Evolutionary conservation across 257 asterid species (phyloP), one percentile per base, ranked within the genome.

Genomic region (Lithospermum erythrorhizon): DNA sequence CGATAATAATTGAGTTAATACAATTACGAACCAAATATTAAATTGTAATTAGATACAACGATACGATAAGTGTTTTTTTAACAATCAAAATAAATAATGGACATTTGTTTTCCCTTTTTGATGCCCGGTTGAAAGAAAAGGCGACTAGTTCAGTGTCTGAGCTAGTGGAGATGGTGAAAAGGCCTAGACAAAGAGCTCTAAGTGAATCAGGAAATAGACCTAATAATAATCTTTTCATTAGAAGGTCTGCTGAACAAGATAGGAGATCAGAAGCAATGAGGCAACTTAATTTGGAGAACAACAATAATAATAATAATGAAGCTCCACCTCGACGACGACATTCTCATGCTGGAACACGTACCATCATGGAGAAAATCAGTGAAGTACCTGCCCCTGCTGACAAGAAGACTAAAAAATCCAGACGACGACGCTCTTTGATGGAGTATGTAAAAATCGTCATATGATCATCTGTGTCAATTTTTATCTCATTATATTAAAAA

Each of bases 181-280:
- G 80, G 51, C 98, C 97, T 8, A 77, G 85, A n/a, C 61, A 73
- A 4, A 83, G 97, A 67, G 87, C 98, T 0, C 81, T 83, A 25
- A 88, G 98, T 65, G 98, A 91, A 65, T 91, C 98, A 21, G 72
- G 75, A 25, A 79, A 81, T 63, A 90, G 94, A 8, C 95, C 95
- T 17, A 41, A 41, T 41, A 35, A 35, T 35, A 41, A 41, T 41
- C 4, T 14, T 13, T 41, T 41, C 49, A 13, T 41, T 17, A 41
- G 49, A 41, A 41, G 17, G 13, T 41, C 49, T 55, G 52, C 64
- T 24, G 58, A 49, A 11, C 60, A 37, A 19, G 59, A 47, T 17
- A 81, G 79, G 37, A 67, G 68, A 59, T 71, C 76, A 15, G 85
- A 72, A 62, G 61, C 65, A 70, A 32, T 68, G n/a, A 68, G 21